Evolutionary conservation across 768 basidiomycete species (phyloP).

Genomic region (Podaxis sp.): DNA sequence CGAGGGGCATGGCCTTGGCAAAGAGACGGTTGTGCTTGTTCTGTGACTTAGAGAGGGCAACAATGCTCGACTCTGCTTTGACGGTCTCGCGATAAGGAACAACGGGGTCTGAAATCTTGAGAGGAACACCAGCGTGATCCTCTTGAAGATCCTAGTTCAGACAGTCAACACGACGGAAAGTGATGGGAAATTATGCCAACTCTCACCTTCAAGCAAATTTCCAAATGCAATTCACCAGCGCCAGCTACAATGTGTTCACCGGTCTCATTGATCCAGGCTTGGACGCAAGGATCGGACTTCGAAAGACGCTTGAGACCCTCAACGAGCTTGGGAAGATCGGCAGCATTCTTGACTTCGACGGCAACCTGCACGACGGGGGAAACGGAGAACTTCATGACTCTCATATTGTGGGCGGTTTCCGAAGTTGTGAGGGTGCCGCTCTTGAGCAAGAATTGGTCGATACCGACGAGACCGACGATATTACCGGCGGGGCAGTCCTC

Average conservation of each 20-base stretch:
- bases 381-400: conserved; percentile 99
- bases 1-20: conserved; percentile 89
- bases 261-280: conserved; percentile 87
- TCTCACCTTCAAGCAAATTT: conserved; percentile 94
- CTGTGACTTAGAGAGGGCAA: conserved; percentile 97
- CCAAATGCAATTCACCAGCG: conserved; percentile 98
- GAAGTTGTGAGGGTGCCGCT: conserved; percentile 96
- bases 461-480: conserved; percentile 98
- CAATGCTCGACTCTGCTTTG: conserved; percentile 91
- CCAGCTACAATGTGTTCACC: conserved; percentile 99
- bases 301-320: conserved; percentile 99
- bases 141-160: conserved; percentile 87
- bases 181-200: neutral
- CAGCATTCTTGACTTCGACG: conserved; percentile 99
- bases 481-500: conserved; percentile 99
- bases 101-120: conserved; percentile 97
- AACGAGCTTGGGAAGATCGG: conserved; percentile 98
- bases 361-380: conserved; percentile 99
- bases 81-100: conserved; percentile 98
- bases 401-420: conserved; percentile 99
- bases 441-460: conserved; percentile 99
- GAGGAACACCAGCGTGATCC: conserved; percentile 98
- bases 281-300: conserved; percentile 99
- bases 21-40: conserved; percentile 99
- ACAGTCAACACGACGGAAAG: conserved; percentile 9